Evolutionary conservation across 2,329 filamentous ascomycete species (phyloP).

Genomic region (Colletotrichum falcatum): DNA sequence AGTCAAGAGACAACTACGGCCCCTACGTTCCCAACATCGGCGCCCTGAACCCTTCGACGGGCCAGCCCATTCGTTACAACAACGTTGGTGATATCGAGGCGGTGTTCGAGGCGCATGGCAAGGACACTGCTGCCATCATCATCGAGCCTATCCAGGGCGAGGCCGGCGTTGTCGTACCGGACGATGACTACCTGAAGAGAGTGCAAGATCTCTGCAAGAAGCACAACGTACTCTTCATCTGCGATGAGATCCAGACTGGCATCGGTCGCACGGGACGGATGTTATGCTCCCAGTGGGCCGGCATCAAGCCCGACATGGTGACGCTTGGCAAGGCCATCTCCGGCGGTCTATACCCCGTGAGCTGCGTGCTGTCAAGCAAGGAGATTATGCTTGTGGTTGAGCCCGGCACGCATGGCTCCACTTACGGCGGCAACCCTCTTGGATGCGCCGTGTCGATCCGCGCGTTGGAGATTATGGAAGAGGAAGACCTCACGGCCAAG

Average conservation of each 20-base stretch:
- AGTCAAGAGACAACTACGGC: constrained; percentile 96
- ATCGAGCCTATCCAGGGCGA: constrained; percentile 98
- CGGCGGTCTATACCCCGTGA: constrained; percentile 99
- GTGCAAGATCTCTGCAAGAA: constrained; percentile 90
- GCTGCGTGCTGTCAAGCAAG: constrained; percentile 86
- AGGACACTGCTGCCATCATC: constrained; percentile 90
- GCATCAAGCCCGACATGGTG: constrained; percentile 94
- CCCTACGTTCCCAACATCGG: constrained; percentile 94
- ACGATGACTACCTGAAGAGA: constrained; percentile 85
- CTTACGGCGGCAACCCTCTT: constrained; percentile 97
- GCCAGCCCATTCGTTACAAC: constrained; percentile 84
- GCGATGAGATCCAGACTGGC: constrained; percentile 98
- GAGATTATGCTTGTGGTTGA: constrained; percentile 97
- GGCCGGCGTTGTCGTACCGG: constrained; percentile 94
- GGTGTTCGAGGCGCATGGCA: constrained; percentile 82
- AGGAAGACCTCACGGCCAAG: constrained; percentile 83
- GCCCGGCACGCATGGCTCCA: constrained; percentile 96
- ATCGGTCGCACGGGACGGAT: constrained; percentile 95
- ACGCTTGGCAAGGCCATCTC: constrained; percentile 98
- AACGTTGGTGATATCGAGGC: constrained; percentile 83
- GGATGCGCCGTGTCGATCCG: constrained; percentile 96
- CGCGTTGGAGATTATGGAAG: constrained; percentile 91
- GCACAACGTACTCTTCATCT: constrained; percentile 95
- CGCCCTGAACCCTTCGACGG: constrained; percentile 79
- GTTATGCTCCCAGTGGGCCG: constrained; percentile 94